A percentile compares a stretch with the other conserved stretches of the same genome.
These are phyloP conservation scores for Monosporozyma servazzii DNA, from an alignment of 805 yeast genomes.

Conservation along the genomic window DNA sequence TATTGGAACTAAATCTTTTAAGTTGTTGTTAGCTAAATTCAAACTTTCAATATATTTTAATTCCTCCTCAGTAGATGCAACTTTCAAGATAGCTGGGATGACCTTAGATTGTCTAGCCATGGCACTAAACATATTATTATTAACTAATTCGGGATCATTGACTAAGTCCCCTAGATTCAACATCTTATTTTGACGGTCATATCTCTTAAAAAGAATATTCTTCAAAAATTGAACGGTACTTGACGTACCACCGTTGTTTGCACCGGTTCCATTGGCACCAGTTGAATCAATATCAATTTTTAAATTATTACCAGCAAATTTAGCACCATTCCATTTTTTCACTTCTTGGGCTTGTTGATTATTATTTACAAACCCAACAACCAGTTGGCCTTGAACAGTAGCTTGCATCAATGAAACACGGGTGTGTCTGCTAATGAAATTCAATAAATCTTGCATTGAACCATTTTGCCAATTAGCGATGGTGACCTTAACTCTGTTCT, in stretches of 20 bases:
- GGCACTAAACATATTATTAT: slow-evolving; percentile 57
- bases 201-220: slow-evolving; percentile 54
- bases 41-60: slow-evolving; percentile 52
- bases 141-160: slow-evolving; percentile 50
- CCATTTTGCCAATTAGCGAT: slow-evolving; percentile 81
- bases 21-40: slow-evolving; percentile 55
- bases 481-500: slow-evolving; percentile 43
- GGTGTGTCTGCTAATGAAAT: slow-evolving; percentile 65
- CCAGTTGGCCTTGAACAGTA: slow-evolving; percentile 43
- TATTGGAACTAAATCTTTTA: slow-evolving; percentile 52
- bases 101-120: slow-evolving; percentile 63
- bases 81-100: slow-evolving; percentile 81
- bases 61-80: slow-evolving; percentile 49
- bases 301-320: slow-evolving; percentile 68
- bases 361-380: slow-evolving; percentile 50
- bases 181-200: slow-evolving; percentile 55
- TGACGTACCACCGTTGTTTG: slow-evolving; percentile 14
- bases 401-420: slow-evolving; percentile 47
- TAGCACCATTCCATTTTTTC: slow-evolving; percentile 57
- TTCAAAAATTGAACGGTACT: slow-evolving; percentile 56
- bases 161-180: slow-evolving; percentile 60
- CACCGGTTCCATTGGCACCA: slow-evolving; percentile 5
- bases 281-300: slow-evolving; percentile 36
- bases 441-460: slow-evolving; percentile 53
- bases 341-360: slow-evolving; percentile 53